Evolutionary conservation across 345 rosid species (phyloP), one percentile per base, ranked within the genome.

Genomic region (Carallia brachiata): DNA sequence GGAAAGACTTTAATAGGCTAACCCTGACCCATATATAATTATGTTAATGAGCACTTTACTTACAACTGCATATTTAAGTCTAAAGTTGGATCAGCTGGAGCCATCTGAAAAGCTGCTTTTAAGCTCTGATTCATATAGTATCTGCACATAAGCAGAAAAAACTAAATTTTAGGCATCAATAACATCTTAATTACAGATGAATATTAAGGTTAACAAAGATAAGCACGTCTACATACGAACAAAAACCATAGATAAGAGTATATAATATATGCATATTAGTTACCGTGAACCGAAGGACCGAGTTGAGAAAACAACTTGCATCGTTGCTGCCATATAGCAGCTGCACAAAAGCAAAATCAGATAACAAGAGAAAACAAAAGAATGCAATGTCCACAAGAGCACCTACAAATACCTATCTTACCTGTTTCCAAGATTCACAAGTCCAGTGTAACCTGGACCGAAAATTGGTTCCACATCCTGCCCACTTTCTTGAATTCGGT

Each of bases 311-410:
- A 90, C 80, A 70, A 86, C 90, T 84, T 96, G 98, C 96, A 96
- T 90, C 0, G 99, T 96, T 59, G 99, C 97, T 57, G 98, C 98
- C 96, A 96, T 81, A 81, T 96, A 96, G 89, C 99, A 96, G 83
- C 99, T 92, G 84, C 79, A 77, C 63, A 70, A 66, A 72, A 75
- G 76, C 23, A 73, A 68, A 78, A 70, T 64, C 40, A 71, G 68
- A 37, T 60, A 72, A 71, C 40, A 72, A 55, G 32, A 70, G 73
- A 28, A 34, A 70, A 50, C 52, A 30, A 69, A 48, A n/a, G 12
- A 70, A 52, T 63, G 48, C 58, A 62, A 31, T 54, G 67, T 66
- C 53, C 47, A 40, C 31, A 9, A 44, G 15, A 77, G 13, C 73
- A 68, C 18, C 50, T 60, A 36, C 5, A 37, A 62, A 57, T 6